Conservation (phyloP, 2,329 filamentous ascomycete genomes). For the Claviceps spartinae region DNA sequence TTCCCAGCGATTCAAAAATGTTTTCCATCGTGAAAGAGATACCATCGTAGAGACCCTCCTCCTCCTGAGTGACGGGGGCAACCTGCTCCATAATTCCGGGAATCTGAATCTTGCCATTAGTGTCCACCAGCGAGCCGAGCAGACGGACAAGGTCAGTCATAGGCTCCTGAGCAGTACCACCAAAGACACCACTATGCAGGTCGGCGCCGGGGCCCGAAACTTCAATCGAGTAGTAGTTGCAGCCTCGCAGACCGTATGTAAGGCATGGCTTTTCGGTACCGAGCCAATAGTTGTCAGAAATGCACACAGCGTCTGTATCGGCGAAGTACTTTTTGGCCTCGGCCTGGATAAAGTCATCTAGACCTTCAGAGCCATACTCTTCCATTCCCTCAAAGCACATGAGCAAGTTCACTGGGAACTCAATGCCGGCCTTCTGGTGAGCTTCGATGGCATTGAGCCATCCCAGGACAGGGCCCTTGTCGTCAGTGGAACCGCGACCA, state of each 20-base stretch:
- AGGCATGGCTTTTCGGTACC: slow-evolving; percentile 97
- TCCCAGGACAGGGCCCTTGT: slow-evolving; percentile 93
- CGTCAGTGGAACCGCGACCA: slow-evolving; percentile 87
- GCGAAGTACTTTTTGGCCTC: slow-evolving; percentile 93
- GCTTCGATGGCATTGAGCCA: slow-evolving; percentile 98
- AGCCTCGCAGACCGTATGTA: slow-evolving; percentile 91
- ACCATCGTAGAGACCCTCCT: slow-evolving; percentile 72
- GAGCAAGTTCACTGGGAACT: slow-evolving; percentile 92
- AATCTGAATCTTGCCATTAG: slow-evolving; percentile 83
- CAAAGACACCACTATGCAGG: slow-evolving; percentile 93
- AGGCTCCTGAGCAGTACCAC: slow-evolving; percentile 89
- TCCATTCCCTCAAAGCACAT: slow-evolving; percentile 99
- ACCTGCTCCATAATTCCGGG: slow-evolving; percentile 92
- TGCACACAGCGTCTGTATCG: slow-evolving; percentile 91
- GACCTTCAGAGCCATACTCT: slow-evolving; percentile 91
- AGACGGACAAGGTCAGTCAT: slow-evolving; percentile 91
- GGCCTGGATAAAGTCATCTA: slow-evolving; percentile 84
- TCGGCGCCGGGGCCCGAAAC: slow-evolving; percentile 85
- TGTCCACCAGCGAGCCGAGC: slow-evolving; percentile 73
- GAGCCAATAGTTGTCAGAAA: slow-evolving; percentile 99
- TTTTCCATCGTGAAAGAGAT: slow-evolving; percentile 97
- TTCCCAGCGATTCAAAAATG: slow-evolving; percentile 81
- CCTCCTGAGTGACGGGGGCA: slow-evolving; percentile 72
- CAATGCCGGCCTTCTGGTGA: slow-evolving; percentile 85
- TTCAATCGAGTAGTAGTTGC: slow-evolving; percentile 94